These are phyloP conservation scores for Ophiocordyceps camponoti-floridani DNA, from an alignment of 2,329 filamentous ascomycete species.

Conservation along the genomic window DNA sequence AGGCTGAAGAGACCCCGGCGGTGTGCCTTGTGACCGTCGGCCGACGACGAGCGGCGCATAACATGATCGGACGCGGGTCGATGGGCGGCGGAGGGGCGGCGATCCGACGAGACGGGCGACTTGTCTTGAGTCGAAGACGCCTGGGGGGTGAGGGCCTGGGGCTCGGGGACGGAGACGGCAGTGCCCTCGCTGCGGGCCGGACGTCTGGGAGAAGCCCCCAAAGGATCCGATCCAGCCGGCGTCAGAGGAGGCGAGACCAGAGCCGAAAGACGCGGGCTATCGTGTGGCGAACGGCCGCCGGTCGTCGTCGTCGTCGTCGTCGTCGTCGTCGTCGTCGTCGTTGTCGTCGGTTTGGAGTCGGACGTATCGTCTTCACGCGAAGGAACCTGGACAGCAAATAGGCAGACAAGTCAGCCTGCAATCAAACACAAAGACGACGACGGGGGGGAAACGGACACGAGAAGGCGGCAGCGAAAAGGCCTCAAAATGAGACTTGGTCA, in stretches of 20 bases:
- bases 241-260: conserved; percentile 83
- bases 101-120: conserved; percentile 21
- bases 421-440: background rate
- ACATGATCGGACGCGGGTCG: conserved; percentile 24
- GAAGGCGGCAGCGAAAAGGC: conserved; percentile 76
- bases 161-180: conserved; percentile 18
- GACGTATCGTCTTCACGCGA: conserved; percentile 42
- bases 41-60: conserved; percentile 22
- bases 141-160: conserved; percentile 47
- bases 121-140: conserved; percentile 40
- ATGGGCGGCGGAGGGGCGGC: conserved; percentile 20
- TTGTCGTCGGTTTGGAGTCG: conserved; percentile 37
- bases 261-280: conserved; percentile 48
- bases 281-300: conserved; percentile 44
- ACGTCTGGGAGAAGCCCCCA: conserved; percentile 10
- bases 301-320: conserved; percentile 23
- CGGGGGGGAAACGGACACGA: conserved; percentile 40
- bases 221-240: conserved; percentile 52
- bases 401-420: background rate
- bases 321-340: conserved; percentile 15
- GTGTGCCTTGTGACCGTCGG: conserved; percentile 23
- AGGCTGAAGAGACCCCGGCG: conserved; percentile 36
- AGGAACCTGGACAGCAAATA: conserved; percentile 23
- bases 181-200: conserved; percentile 11
- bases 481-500: conserved; percentile 80